Evolutionary conservation across 495 filamentous ascomycete genomes (phyloP).

Genomic region (Penicillium robsamsonii): DNA sequence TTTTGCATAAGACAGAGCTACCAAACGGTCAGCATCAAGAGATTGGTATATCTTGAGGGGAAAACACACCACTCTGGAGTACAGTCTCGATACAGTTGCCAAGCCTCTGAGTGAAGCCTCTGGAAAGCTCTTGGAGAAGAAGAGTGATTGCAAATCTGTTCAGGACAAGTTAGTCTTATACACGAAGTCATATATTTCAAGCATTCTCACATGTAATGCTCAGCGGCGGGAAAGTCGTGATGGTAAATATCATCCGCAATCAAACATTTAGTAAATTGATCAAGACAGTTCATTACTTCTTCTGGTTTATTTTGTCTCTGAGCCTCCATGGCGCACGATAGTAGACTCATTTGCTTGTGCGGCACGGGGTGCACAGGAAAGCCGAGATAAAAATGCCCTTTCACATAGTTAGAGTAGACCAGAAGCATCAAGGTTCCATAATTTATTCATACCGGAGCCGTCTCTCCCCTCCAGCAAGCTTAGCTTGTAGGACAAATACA

Average conservation of each 20-base stretch:
- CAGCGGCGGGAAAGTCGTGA: background rate
- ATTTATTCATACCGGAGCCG: background rate
- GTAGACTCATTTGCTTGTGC: slow-evolving; percentile 37
- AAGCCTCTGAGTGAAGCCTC: background rate
- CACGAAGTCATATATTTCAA: background rate
- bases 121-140: background rate
- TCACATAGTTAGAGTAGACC: background rate
- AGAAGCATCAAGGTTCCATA: too few species aligned
- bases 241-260: background rate
- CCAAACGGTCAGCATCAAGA: background rate
- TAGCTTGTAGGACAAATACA: slow-evolving; percentile 4
- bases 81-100: background rate
- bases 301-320: slow-evolving; percentile 57
- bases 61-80: background rate
- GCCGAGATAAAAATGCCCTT: background rate
- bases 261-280: background rate
- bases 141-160: slow-evolving; percentile 2
- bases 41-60: background rate
- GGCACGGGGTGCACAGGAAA: background rate
- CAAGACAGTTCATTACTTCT: slow-evolving; percentile 27
- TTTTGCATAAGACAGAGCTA: background rate
- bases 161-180: background rate
- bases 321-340: slow-evolving; percentile 75
- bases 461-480: background rate
- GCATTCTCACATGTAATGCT: slow-evolving; percentile 2